Percentiles rank a stretch among this genome's conserved stretches.
Evolutionary conservation across 192 early-diverging fungal species (phyloP).

Genomic region (Mortierella antarctica): DNA sequence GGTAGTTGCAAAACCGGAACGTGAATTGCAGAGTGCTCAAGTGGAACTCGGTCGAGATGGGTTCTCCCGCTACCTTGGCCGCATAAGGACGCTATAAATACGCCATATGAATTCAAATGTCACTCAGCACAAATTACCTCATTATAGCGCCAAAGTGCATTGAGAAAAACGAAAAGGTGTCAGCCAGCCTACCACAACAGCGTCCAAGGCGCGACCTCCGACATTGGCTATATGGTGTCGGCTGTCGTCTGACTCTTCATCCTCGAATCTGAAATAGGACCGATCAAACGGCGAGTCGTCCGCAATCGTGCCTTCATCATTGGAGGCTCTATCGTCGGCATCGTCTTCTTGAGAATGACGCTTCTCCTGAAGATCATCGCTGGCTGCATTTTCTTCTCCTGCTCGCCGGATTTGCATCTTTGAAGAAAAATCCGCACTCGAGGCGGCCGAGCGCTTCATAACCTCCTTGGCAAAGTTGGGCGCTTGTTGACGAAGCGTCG

Average conservation of each 20-base stretch:
- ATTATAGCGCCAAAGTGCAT: background rate
- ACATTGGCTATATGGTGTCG: constrained; percentile 63
- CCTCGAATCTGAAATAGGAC: constrained; percentile 37
- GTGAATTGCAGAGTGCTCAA: constrained; percentile 68
- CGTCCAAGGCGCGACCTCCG: constrained; percentile 83
- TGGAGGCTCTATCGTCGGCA: background rate
- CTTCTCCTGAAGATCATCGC: constrained; percentile 29
- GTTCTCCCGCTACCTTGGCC: constrained; percentile 76
- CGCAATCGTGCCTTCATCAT: constrained; percentile 8
- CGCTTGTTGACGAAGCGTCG: constrained; percentile 24
- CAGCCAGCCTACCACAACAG: constrained; percentile 66
- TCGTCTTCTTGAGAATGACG: background rate
- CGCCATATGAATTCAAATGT: too few species aligned
- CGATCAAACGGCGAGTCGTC: constrained; percentile 46
- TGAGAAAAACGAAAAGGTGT: background rate
- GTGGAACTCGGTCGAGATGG: constrained; percentile 68
- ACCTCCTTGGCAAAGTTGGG: constrained; percentile 43
- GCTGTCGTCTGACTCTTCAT: constrained; percentile 51
- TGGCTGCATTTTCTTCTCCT: constrained; percentile 8
- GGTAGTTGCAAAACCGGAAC: constrained; percentile 65
- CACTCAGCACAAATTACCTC: background rate
- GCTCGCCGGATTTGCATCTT: constrained; percentile 22
- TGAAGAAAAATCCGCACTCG: constrained; percentile 23
- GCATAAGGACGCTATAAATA: constrained; percentile 76
- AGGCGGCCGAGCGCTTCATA: constrained; percentile 33